These are phyloP conservation scores for Suhomyces coccinellae DNA, from an alignment of 1,139 yeast genomes.

Conservation along the genomic window DNA sequence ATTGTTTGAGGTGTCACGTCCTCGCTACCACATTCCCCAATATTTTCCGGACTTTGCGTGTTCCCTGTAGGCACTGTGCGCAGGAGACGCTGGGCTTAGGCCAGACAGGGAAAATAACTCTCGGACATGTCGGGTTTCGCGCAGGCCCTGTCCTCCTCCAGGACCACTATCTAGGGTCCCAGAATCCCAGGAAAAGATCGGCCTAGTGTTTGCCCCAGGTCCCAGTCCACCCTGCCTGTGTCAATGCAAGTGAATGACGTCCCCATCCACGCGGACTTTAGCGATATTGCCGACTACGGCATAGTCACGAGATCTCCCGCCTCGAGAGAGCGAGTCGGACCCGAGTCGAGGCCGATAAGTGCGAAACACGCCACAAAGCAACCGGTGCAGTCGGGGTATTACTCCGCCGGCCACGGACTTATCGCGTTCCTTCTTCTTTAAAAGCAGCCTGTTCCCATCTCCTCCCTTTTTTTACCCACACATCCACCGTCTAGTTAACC, in stretches of 20 bases:
- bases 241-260: too few species aligned
- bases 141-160: too few species aligned
- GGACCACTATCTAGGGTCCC: too few species aligned
- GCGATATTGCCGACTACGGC: constrained; percentile 2
- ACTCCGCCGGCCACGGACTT: background rate
- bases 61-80: background rate
- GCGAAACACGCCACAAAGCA: constrained; percentile 1
- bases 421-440: background rate
- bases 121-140: too few species aligned
- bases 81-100: too few species aligned
- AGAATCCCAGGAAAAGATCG: too few species aligned
- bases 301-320: background rate
- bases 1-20: constrained; percentile 1
- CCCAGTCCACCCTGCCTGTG: too few species aligned
- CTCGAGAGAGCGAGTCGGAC: background rate
- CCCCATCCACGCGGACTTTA: too few species aligned
- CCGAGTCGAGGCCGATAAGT: background rate
- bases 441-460: constrained; percentile 1
- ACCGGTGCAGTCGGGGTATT: too few species aligned
- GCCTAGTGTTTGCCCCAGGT: too few species aligned
- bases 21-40: constrained; percentile 3
- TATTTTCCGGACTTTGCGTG: background rate
- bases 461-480: background rate
- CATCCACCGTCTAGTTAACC: background rate
- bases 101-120: too few species aligned